A percentile compares a stretch with the other conserved stretches of the same genome.
phyloP scores from a whole-genome alignment of 1,284 basidiomycete species.

The Coniferiporia sulphurascens region DNA sequence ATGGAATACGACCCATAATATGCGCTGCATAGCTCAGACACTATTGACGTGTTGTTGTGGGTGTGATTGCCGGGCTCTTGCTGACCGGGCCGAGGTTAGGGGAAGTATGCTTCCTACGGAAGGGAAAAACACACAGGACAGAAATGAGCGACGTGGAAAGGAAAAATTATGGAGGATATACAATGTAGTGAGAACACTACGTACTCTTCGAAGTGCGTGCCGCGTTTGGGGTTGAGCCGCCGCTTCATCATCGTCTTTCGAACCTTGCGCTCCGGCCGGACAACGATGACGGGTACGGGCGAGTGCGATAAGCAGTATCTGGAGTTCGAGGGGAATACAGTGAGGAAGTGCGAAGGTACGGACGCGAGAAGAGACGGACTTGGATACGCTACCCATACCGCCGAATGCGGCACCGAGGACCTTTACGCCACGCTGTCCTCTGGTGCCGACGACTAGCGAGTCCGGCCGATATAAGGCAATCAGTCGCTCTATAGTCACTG shows the following conservation, averaged over 20 bases:
- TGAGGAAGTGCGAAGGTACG: slow-evolving; percentile 13
- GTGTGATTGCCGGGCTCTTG: no score
- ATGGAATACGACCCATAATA: no score
- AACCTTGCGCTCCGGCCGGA: slow-evolving; percentile 85
- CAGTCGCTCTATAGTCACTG: slow-evolving; percentile 85
- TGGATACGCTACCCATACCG: slow-evolving; percentile 62
- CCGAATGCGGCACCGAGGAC: slow-evolving; percentile 55
- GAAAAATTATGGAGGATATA: neutral
- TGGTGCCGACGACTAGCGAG: slow-evolving; percentile 89
- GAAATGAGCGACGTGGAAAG: no score
- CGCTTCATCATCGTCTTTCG: slow-evolving; percentile 79
- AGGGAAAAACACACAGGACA: neutral
- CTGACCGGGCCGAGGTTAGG: no score
- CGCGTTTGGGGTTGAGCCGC: slow-evolving; percentile 78
- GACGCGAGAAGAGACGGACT: slow-evolving; percentile 31
- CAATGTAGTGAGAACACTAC: neutral
- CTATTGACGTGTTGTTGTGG: no score
- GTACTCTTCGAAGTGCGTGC: slow-evolving; percentile 71
- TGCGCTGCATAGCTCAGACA: no score
- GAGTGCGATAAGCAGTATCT: slow-evolving; percentile 87
- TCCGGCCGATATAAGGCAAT: slow-evolving; percentile 96
- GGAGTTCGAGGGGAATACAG: slow-evolving; percentile 18
- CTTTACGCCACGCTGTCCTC: slow-evolving; percentile 62
- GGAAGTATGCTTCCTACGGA: no score
- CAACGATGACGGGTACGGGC: slow-evolving; percentile 89